Evolutionary conservation across 140 eudicot genomes (phyloP), one percentile per base, ranked within the genome.

Genomic region (Stevia rebaudiana): DNA sequence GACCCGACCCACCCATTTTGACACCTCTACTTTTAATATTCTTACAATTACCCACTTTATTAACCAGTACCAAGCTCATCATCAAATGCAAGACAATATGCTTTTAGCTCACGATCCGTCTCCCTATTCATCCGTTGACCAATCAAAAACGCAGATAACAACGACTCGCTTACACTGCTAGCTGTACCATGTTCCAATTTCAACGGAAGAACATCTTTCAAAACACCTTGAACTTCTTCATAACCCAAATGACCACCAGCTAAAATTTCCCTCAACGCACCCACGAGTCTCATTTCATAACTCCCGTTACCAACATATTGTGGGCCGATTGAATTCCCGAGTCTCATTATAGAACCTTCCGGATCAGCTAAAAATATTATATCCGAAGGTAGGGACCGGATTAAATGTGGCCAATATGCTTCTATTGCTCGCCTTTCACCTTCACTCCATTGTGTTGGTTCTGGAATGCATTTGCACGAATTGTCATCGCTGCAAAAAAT

Each of bases 71-170:
- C 95, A 49, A 69, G 82, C 77, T 88, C 97, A 80, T 92, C 90
- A 55, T 88, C 99, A 69, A 92, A 92, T 16, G 97, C 97, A 73
- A 92, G 95, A 76, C 97, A 92, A 63, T 88, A 85, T 30, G 99
- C 99, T 78, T 92, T 92, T 42, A 92, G 81, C 75, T 92, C 99
- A 33, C 97, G 95, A 40, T 92, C 97, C 39, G 96, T 88, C 79
- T 92, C 99, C 75, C 99, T 81, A 66, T 92, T 92, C 97, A 92
- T 92, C 36, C 99, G 85, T 63, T 92, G 99, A 62, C 97, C 96
- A 10, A 92, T 88, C 81, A 92, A 81, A 77, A 92, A 88, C 21
- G 99, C 99, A 19, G 99, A 83, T 62, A 92, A 77, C 47, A 92
- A 67, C 11, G 99, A 92, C 77, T 85, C 95, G 31, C 94, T 87